Evolutionary conservation across 2,329 filamentous ascomycete genomes (phyloP).

Genomic region (Fusarium sp.): DNA sequence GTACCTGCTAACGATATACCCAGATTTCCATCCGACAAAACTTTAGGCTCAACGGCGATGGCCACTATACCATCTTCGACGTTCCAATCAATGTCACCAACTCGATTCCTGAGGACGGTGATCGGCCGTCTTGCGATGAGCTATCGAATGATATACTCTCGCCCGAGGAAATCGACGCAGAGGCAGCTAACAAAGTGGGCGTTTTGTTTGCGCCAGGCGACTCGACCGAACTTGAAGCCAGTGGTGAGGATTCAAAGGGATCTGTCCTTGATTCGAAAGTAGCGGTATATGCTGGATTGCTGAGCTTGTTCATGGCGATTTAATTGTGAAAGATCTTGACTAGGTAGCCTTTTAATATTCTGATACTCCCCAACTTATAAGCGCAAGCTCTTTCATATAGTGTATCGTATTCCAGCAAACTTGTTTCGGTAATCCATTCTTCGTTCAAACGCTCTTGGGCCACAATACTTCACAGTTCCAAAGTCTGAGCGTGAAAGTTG

Average conservation of each 20-base stretch:
- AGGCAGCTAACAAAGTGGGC: slow-evolving; percentile 55
- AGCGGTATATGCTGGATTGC: slow-evolving; percentile 1
- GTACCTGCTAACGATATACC: not conserved
- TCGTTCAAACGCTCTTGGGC: not conserved
- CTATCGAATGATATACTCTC: slow-evolving; percentile 62
- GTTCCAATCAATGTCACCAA: slow-evolving; percentile 76
- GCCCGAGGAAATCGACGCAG: slow-evolving; percentile 55
- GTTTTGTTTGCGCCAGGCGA: slow-evolving; percentile 63
- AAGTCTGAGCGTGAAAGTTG: not conserved
- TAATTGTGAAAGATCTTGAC: not conserved
- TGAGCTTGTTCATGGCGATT: not conserved
- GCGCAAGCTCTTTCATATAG: not conserved
- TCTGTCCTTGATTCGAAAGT: not conserved
- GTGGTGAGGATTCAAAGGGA: slow-evolving; percentile 11
- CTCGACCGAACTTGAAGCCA: slow-evolving; percentile 54
- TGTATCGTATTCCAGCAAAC: not conserved
- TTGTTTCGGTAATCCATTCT: not conserved
- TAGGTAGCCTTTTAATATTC: not conserved
- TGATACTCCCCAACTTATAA: not conserved
- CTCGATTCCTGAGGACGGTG: slow-evolving; percentile 57
- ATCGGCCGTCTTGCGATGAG: slow-evolving; percentile 59
- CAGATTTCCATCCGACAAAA: slow-evolving; percentile 76
- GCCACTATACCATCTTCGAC: slow-evolving; percentile 77
- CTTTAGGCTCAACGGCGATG: slow-evolving; percentile 70
- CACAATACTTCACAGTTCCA: not conserved